phyloP scores from a whole-genome alignment of 495 filamentous ascomycete genomes.

The Penicillium cataractarum region DNA sequence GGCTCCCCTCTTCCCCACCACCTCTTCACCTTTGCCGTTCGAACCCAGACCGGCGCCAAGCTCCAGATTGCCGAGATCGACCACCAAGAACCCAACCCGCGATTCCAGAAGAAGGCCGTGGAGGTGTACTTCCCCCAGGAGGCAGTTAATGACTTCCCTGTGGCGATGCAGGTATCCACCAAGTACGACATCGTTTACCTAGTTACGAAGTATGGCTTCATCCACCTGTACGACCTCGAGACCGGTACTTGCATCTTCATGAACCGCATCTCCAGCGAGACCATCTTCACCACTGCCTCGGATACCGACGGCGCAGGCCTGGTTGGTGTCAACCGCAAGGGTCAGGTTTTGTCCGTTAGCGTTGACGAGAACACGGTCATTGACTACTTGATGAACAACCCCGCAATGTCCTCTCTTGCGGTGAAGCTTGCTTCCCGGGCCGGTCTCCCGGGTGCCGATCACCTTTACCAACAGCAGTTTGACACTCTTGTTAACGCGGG shows the following conservation, averaged over 20 bases:
- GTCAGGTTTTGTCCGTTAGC: slow-evolving; percentile 90
- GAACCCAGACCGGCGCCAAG: slow-evolving; percentile 85
- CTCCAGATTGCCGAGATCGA: slow-evolving; percentile 98
- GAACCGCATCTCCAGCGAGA: slow-evolving; percentile 99
- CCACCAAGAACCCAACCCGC: slow-evolving; percentile 81
- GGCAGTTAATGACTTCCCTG: slow-evolving; percentile 94
- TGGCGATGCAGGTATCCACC: slow-evolving; percentile 95
- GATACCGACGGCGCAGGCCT: slow-evolving; percentile 86
- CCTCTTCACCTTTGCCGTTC: slow-evolving; percentile 95
- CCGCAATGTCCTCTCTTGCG: slow-evolving; percentile 85
- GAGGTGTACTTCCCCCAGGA: slow-evolving; percentile 97
- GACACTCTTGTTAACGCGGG: slow-evolving; percentile 76
- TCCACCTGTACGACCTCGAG: slow-evolving; percentile 97
- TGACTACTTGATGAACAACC: slow-evolving; percentile 92
- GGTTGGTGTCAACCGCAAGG: slow-evolving; percentile 95
- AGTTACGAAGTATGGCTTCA: slow-evolving; percentile 98
- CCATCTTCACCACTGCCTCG: slow-evolving; percentile 90
- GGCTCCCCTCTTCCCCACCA: slow-evolving; percentile 89
- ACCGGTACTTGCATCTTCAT: slow-evolving; percentile 98
- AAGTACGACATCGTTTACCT: slow-evolving; percentile 96
- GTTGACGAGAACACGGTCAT: slow-evolving; percentile 91
- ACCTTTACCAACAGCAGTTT: slow-evolving; percentile 91
- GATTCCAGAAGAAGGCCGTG: slow-evolving; percentile 91
- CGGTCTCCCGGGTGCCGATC: slow-evolving; percentile 91
- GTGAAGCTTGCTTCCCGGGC: slow-evolving; percentile 95